Base-by-base conservation (phyloP, 345 rosid species). In the Gossypium bickii region DNA sequence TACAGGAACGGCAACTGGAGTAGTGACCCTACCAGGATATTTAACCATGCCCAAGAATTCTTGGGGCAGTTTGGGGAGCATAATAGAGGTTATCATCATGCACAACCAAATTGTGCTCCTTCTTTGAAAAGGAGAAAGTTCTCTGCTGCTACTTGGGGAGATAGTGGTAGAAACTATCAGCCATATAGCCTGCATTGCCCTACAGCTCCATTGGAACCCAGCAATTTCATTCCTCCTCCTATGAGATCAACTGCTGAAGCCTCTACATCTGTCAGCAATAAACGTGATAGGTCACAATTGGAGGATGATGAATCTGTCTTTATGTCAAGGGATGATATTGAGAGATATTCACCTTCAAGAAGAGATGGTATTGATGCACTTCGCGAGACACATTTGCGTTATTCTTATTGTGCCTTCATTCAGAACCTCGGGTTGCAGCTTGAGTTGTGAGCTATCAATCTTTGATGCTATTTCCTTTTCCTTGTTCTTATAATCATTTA, bases 291-390 rank as follows among this genome's bases (percentile, higher is more conserved):
- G n/a, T 80, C 91, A 66, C 79, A 80, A 45, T 69, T 86, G 78
- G 97, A 87, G 72, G 97, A 87, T 55, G 92, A 85, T 74, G 90
- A 87, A 70, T 85, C 86, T 7, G 67, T 80, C 3, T 91, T 91
- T 74, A 75, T 91, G 88, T 89, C 97, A 4, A 85, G 86, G 84
- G 89, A 87, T 80, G 92, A 87, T 78, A 91, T 91, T 74, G 97
- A 91, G 70, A 85, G 87, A 80, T 70, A 55, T 80, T 91, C 97
- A 3, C 97, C 97, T 10, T 91, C 97, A 25, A 87, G 97, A 79
- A 91, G 86, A 83, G 97, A 91, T 79, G 97, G 97, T 12, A 91
- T 91, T 47, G 93, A 89, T 83, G 89, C 80, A 2, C 70, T 82
- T 38, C 85, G 89, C 1, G 97, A 91, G 82, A 79, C 89, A 18